Base-by-base conservation (phyloP, 2,329 filamentous ascomycete species). In the Aciculosporium take region DNA sequence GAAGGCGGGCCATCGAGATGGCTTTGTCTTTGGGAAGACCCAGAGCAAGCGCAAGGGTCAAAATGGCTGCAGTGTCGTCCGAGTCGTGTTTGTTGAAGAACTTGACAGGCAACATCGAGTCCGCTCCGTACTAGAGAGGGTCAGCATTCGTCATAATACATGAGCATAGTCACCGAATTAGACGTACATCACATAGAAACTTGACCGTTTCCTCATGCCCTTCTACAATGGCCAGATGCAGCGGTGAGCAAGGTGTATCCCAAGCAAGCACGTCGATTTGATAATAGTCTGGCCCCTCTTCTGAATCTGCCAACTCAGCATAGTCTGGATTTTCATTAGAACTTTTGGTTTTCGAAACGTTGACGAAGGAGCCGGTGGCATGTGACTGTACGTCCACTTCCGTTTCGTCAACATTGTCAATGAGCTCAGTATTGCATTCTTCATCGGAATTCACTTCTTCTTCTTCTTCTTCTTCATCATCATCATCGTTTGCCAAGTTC, bases 211-310 rank as follows among this genome's bases (percentile, higher is more conserved):
- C 71, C 21, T 72, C 64, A 48, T 89, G 79, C 0, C 84, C 84
- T 45, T 76, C 74, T 1, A 84, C 57, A 45, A 93, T 86, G 7
- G 86, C 86, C 23, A 87, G 69, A 56, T 94, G 86, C 5, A 93
- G 67, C 1, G 86, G 76, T 10, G 81, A 82, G 43, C 77, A 74
- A 4, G 79, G 76, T 5, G 69, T 72, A 51, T 93, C 85, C 86
- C 86, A 94, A 1, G 84, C 76, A n/a, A 83, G 55, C 1, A 81
- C 72, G 48, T 93, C 79, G 45, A 88, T 70, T 49, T 91, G 77
- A 56, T 83, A 89, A 40, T 88, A 72, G 57, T 94, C 84, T 1
- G 84, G 84, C 17, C 83, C 81, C 8, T 80, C 69, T 1, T 76
- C 68, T 7, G 53, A 52, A 6, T 76, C 73, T 5, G 79, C 72